Percentiles rank a stretch among this genome's conserved stretches.
phyloP scores from a whole-genome alignment of 208 protist genomes.

The Acanthamoeba royreba region DNA sequence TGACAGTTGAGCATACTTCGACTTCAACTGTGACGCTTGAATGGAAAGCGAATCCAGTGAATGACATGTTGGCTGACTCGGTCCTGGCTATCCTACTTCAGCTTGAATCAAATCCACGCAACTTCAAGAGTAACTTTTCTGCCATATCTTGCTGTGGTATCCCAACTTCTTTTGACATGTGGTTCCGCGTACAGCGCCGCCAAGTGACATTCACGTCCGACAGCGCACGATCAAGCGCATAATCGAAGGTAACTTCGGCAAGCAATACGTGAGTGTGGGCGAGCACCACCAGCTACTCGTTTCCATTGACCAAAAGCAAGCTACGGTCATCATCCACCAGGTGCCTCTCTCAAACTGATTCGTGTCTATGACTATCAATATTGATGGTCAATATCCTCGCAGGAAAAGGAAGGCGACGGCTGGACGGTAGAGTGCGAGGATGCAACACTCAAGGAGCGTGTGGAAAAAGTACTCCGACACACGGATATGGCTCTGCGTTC shows the following conservation, averaged over 20 bases:
- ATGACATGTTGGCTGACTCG: constrained; percentile 67
- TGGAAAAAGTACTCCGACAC: neutral
- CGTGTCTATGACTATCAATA: too few species aligned
- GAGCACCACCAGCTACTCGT: neutral
- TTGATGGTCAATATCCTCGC: too few species aligned
- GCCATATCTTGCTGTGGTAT: too few species aligned
- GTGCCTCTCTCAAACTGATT: too few species aligned
- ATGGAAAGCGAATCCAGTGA: constrained; percentile 64
- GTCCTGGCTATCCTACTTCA: constrained; percentile 58
- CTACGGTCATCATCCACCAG: too few species aligned
- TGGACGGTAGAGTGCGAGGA: neutral
- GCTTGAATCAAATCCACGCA: constrained; percentile 61
- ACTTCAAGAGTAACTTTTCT: constrained; percentile 53
- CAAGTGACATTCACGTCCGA: neutral
- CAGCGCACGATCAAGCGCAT: neutral
- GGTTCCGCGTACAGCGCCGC: neutral
- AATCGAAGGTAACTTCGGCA: neutral
- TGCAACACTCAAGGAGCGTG: neutral
- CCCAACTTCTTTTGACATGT: too few species aligned
- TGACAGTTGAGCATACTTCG: neutral
- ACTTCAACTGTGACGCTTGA: constrained; percentile 25
- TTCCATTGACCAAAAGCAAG: neutral
- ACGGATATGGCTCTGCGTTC: neutral
- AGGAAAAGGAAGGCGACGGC: neutral
- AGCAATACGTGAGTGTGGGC: neutral